These are phyloP conservation scores for Aspergillus neotritici DNA, from an alignment of 2,329 filamentous ascomycete genomes.

Conservation along the genomic window DNA sequence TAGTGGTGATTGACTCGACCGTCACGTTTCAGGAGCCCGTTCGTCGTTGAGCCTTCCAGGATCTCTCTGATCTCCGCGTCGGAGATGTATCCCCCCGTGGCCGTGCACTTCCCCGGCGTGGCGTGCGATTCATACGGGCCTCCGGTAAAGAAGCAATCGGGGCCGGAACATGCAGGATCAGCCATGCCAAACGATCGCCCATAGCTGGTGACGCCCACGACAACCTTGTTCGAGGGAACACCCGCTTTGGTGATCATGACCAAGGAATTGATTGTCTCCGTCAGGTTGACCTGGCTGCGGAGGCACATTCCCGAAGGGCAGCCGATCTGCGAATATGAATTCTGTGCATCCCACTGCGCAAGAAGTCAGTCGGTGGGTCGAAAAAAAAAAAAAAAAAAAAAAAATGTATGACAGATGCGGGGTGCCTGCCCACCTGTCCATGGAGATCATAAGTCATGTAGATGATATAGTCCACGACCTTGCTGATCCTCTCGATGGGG, in stretches of 20 bases:
- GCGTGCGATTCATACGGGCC: conserved; percentile 23
- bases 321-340: conserved; percentile 1
- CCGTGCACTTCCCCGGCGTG: conserved; percentile 32
- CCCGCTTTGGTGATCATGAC: conserved; percentile 22
- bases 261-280: conserved; percentile 32
- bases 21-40: no score
- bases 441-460: conserved; percentile 20
- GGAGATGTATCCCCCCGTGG: conserved; percentile 36
- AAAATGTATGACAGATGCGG: neutral
- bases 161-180: conserved; percentile 23
- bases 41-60: no score
- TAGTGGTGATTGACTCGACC: neutral
- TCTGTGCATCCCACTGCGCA: no score
- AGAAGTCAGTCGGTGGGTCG: neutral
- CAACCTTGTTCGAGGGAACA: conserved; percentile 12
- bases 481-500: conserved; percentile 9
- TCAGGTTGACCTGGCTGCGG: conserved; percentile 38
- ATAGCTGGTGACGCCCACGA: conserved; percentile 33
- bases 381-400: no score
- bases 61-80: conserved; percentile 43
- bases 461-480: conserved; percentile 13
- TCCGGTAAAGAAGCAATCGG: conserved; percentile 32
- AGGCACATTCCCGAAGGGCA: conserved; percentile 30
- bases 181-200: conserved; percentile 35
- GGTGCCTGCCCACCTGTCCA: conserved; percentile 11